phyloP scores from a whole-genome alignment of 345 rosid species.

The Boechera stricta region DNA sequence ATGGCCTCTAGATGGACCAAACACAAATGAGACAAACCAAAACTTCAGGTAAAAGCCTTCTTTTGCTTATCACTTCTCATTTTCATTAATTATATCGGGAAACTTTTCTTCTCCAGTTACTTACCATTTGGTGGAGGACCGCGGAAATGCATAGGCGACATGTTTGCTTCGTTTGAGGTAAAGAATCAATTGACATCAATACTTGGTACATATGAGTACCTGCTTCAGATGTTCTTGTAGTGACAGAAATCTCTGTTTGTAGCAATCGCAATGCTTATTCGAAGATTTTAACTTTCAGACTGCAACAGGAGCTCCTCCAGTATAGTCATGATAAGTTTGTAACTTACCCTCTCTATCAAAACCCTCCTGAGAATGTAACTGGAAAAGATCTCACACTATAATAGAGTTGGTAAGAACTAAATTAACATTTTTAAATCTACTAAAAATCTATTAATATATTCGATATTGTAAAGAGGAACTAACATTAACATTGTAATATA shows the following conservation, averaged over 20 bases:
- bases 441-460: too few species aligned
- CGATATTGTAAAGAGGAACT: too few species aligned
- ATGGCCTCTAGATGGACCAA: constrained; percentile 96
- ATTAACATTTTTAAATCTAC: too few species aligned
- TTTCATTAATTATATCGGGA: neutral
- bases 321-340: constrained; percentile 43
- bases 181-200: constrained; percentile 9
- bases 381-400: too few species aligned
- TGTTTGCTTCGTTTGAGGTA: constrained; percentile 97
- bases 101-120: constrained; percentile 60
- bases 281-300: constrained; percentile 72
- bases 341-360: too few species aligned
- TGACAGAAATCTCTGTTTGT: constrained; percentile 36
- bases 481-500: too few species aligned
- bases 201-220: neutral
- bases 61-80: constrained; percentile 2
- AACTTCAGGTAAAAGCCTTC: constrained; percentile 62
- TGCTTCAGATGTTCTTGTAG: constrained; percentile 19
- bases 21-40: constrained; percentile 96
- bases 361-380: too few species aligned
- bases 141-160: constrained; percentile 92
- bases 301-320: constrained; percentile 88
- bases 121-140: constrained; percentile 99
- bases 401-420: too few species aligned
- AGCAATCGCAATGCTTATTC: constrained; percentile 91